Evolutionary conservation across 2,329 filamentous ascomycete species (phyloP).

Genomic region (Aspergillus sp.): DNA sequence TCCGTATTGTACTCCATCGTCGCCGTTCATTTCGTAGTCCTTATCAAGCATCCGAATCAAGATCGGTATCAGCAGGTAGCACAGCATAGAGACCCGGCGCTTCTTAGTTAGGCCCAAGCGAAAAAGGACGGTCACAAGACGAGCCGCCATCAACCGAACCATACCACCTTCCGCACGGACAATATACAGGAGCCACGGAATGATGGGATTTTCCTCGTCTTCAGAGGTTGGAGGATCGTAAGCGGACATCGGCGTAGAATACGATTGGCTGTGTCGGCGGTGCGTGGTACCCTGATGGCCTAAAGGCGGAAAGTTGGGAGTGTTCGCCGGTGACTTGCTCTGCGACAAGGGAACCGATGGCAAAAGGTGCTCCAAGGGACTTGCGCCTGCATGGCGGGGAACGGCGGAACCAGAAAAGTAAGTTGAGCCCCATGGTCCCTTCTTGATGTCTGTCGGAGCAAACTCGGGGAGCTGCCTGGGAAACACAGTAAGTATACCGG

Average conservation of each 20-base stretch:
- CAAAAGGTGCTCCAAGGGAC: conserved; percentile 67
- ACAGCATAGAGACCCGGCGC: conserved; percentile 64
- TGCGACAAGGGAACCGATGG: conserved; percentile 50
- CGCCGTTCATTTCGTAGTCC: conserved; percentile 43
- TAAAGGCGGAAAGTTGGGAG: conserved; percentile 57
- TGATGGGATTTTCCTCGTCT: conserved; percentile 68
- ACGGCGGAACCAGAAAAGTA: conserved; percentile 56
- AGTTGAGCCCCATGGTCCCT: conserved; percentile 55
- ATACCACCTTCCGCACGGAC: conserved; percentile 60
- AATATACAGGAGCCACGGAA: conserved; percentile 72
- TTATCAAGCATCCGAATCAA: conserved; percentile 68
- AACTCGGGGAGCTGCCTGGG: conserved; percentile 58
- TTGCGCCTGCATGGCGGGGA: conserved; percentile 50
- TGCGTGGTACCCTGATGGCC: conserved; percentile 44
- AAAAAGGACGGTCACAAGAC: conserved; percentile 69
- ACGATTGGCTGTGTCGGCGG: conserved; percentile 40
- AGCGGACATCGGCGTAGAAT: conserved; percentile 36
- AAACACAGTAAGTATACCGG: conserved; percentile 69
- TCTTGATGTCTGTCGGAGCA: conserved; percentile 51
- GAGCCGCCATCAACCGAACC: conserved; percentile 68
- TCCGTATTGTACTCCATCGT: conserved; percentile 42
- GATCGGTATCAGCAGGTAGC: conserved; percentile 69
- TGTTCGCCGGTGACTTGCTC: conserved; percentile 29
- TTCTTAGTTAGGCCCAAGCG: conserved; percentile 67
- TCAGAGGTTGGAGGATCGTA: conserved; percentile 50